These are phyloP conservation scores for Prunus kanzakura DNA, from an alignment of 306 rosid genomes.

Conservation along the genomic window DNA sequence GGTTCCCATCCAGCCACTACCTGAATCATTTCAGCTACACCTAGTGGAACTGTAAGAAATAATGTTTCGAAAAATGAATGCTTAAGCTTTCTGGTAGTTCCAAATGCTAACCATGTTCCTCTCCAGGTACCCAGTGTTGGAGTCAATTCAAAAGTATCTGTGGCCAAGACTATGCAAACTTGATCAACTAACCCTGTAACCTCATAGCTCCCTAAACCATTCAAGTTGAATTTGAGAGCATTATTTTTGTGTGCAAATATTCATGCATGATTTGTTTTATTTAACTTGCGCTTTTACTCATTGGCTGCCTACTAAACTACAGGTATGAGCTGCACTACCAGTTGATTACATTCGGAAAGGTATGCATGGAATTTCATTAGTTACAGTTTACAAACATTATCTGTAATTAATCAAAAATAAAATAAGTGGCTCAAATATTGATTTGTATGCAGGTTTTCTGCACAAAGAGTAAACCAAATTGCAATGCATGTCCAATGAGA, in stretches of 20 bases:
- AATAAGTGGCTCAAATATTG: constrained; percentile 21
- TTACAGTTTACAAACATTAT: neutral
- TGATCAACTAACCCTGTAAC: constrained; percentile 87
- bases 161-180: constrained; percentile 99
- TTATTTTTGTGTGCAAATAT: neutral
- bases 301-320: constrained; percentile 26
- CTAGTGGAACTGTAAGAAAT: constrained; percentile 77
- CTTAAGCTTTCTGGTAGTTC: neutral
- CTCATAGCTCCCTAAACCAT: constrained; percentile 19
- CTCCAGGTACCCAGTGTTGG: constrained; percentile 86
- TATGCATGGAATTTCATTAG: constrained; percentile 15
- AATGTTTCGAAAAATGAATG: neutral
- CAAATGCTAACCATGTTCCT: constrained; percentile 34
- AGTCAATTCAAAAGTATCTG: constrained; percentile 83
- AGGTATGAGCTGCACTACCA: constrained; percentile 97
- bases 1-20: constrained; percentile 96
- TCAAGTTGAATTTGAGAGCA: neutral
- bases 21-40: constrained; percentile 84
- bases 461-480: constrained; percentile 87
- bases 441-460: constrained; percentile 76
- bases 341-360: constrained; percentile 98
- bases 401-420: constrained; percentile 12
- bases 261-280: neutral
- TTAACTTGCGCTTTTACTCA: constrained; percentile 34
- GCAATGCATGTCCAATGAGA: constrained; percentile 98